Evolutionary conservation across 192 early-diverging fungal genomes (phyloP), one percentile per base, ranked within the genome.

Genomic region (Backusella macrospora): DNA sequence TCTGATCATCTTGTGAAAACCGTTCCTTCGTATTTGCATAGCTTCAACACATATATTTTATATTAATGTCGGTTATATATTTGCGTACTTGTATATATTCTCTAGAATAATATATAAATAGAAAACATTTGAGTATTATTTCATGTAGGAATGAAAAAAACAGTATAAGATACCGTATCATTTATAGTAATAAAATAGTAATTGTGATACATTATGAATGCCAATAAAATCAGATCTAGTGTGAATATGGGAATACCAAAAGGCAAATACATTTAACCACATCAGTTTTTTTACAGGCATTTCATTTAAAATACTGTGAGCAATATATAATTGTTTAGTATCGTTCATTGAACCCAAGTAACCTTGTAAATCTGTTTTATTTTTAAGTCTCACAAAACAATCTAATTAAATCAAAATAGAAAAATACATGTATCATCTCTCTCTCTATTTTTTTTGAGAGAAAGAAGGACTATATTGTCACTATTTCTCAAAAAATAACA

Each of bases 151-250:
- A n/a, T n/a, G 42, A 43, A 10, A 10, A 9, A 43, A 10, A 9
- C 40, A 10, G 6, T 43, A 9, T 43, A 34, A 34, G 29, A 34
- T 34, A 34, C 29, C 29, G 6, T 43, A 43, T 43, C 48, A 18
- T 52, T 18, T 18, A 10, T n/a, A 52, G 10, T 5, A 52, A 52
- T 52, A 52, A 52, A n/a, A 6, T 9, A 10, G 0, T 43, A 5
- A n/a, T n/a, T 52, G 48, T 52, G 48, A 8, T 52, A 52, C 48
- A n/a, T 43, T 0, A 52, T n/a, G 48, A 52, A 52, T 52, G 48
- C 48, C 48, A 52, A 52, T 52, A 52, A 52, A 52, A 52, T 52
- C 48, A 52, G 16, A 52, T 52, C 16, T 52, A 9, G 18, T 52
- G 16, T n/a, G 16, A n/a, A 18, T 52, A 52, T 52, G 48, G 48